Percentiles rank a stretch among this genome's conserved stretches.
Evolutionary conservation across 1,284 basidiomycete species (phyloP).

Genomic region (Ganoderma multipileum): DNA sequence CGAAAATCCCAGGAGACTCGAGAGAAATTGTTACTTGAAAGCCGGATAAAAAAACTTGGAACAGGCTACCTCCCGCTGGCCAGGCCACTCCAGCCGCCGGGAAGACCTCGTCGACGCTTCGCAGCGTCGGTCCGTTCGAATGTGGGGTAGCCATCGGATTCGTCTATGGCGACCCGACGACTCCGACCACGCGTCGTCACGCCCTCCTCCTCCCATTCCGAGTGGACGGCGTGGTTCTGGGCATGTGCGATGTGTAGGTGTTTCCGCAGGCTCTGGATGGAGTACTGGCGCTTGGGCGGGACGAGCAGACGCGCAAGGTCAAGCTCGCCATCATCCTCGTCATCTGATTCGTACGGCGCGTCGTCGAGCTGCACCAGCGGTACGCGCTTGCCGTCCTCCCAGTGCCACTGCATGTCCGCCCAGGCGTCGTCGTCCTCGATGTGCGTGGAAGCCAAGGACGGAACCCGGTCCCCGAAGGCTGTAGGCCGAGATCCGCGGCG

Average conservation of each 20-base stretch:
- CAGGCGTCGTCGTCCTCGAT: slow-evolving; percentile 52
- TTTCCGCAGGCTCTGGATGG: slow-evolving; percentile 67
- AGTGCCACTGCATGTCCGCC: slow-evolving; percentile 34
- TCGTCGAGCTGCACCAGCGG: slow-evolving; percentile 26
- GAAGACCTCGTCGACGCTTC: slow-evolving; percentile 36
- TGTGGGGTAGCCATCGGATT: slow-evolving; percentile 32
- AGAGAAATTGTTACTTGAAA: neutral
- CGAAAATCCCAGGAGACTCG: slow-evolving; percentile 3
- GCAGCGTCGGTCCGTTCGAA: slow-evolving; percentile 30
- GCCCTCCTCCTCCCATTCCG: slow-evolving; percentile 33
- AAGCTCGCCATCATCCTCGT: slow-evolving; percentile 67
- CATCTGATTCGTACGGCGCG: slow-evolving; percentile 45
- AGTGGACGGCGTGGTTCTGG: slow-evolving; percentile 20
- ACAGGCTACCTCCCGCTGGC: slow-evolving; percentile 25
- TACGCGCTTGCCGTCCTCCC: slow-evolving; percentile 31
- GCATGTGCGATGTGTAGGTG: slow-evolving; percentile 53
- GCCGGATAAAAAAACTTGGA: neutral
- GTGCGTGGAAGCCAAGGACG: slow-evolving; percentile 47
- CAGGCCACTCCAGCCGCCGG: slow-evolving; percentile 35
- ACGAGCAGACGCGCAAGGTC: slow-evolving; percentile 71
- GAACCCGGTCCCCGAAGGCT: slow-evolving; percentile 40
- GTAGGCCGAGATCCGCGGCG: slow-evolving; percentile 17
- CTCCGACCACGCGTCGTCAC: slow-evolving; percentile 26
- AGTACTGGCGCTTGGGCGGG: slow-evolving; percentile 74
- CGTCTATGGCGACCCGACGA: slow-evolving; percentile 34